Conservation (phyloP, 2,329 filamentous ascomycete species). For the Teratosphaeria epicoccoides region DNA sequence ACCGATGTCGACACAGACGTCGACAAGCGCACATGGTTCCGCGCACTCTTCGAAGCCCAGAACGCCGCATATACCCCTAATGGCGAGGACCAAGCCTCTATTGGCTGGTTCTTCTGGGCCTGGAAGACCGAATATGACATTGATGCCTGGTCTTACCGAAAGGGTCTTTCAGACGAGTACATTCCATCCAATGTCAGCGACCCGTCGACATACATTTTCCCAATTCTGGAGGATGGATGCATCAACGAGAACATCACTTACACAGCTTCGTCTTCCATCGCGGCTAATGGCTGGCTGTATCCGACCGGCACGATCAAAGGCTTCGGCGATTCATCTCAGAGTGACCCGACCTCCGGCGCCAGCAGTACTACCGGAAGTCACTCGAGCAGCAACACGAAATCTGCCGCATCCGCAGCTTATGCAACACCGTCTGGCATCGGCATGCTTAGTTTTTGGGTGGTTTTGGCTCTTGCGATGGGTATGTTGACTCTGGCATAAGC, state of each 20-base stretch:
- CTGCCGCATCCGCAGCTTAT: neutral
- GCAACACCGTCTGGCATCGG: neutral
- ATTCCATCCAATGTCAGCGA: constrained; percentile 14
- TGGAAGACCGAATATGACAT: constrained; percentile 20
- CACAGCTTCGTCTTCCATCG: constrained; percentile 4
- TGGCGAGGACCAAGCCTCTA: constrained; percentile 6
- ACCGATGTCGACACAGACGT: constrained; percentile 5
- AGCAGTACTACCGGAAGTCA: neutral
- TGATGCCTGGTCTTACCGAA: constrained; percentile 17
- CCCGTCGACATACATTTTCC: constrained; percentile 11
- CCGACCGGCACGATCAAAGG: neutral
- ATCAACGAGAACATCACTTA: constrained; percentile 10
- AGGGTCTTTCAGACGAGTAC: constrained; percentile 11
- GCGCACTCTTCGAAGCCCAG: constrained; percentile 15
- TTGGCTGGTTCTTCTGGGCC: constrained; percentile 18
- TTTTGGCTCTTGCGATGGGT: neutral
- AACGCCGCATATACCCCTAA: constrained; percentile 13
- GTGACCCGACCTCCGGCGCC: neutral
- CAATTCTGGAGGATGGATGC: constrained; percentile 10
- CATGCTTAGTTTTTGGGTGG: neutral
- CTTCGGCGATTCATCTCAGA: neutral
- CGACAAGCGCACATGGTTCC: constrained; percentile 15
- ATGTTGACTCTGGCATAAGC: neutral
- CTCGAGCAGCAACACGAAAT: neutral
- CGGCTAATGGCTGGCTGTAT: neutral